Evolutionary conservation across 2,329 filamentous ascomycete genomes (phyloP).

Genomic region (Calonectria montana): DNA sequence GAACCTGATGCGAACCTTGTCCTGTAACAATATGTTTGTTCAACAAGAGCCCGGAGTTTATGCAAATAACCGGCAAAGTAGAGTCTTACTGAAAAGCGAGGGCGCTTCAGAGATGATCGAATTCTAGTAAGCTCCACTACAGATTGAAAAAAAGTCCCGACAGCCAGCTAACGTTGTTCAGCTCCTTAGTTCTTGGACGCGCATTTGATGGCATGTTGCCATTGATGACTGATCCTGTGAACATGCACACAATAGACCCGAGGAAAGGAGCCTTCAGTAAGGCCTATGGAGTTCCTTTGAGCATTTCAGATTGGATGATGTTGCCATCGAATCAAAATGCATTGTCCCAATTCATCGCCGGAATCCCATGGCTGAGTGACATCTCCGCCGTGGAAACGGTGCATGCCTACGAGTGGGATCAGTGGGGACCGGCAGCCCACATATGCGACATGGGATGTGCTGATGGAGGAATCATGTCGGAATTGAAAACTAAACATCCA

Average conservation of each 20-base stretch:
- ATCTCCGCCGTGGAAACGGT: not conserved
- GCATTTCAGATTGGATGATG: not conserved
- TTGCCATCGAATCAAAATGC: not conserved
- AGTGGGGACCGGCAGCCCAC: not conserved
- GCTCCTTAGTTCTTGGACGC: not conserved
- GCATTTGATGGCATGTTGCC: not conserved
- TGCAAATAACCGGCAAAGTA: not conserved
- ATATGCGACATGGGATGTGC: not conserved
- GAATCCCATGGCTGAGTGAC: not conserved
- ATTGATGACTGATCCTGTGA: not conserved
- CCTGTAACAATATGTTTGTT: not conserved
- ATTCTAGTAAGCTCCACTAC: not conserved
- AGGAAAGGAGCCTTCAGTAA: not conserved
- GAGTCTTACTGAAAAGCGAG: not conserved
- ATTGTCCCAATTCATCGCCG: not conserved
- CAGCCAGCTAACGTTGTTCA: not conserved
- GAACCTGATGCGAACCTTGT: not conserved
- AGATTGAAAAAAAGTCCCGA: not conserved
- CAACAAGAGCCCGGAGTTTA: not conserved
- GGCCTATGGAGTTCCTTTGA: not conserved
- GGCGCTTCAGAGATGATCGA: not conserved
- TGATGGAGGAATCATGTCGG: not conserved
- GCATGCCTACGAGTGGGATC: not conserved
- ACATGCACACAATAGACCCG: not conserved
- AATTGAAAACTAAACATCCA: not conserved